A percentile compares a stretch with the other conserved stretches of the same genome.
Conservation (phyloP, 495 filamentous ascomycete species). For the Daldinia decipiens region DNA sequence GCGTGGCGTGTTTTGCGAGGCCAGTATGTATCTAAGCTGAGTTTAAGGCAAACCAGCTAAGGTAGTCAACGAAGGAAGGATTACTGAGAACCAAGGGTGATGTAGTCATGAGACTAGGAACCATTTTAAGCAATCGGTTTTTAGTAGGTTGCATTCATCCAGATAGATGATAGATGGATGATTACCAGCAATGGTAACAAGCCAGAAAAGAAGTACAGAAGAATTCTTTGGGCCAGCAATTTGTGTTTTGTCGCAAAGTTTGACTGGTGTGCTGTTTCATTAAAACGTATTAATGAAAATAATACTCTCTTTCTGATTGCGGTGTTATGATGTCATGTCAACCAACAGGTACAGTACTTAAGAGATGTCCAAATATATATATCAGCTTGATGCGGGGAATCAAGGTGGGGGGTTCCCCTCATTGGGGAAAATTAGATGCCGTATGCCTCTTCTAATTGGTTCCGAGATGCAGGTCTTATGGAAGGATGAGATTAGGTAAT, state of each 20-base stretch:
- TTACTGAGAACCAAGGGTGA: background rate
- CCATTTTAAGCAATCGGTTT: slow-evolving; percentile 4
- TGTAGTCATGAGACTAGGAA: slow-evolving; percentile 4
- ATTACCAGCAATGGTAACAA: slow-evolving; percentile 27
- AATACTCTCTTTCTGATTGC: background rate
- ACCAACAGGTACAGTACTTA: too few relatives aligned
- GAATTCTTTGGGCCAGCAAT: background rate
- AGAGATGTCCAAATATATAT: slow-evolving; percentile 15
- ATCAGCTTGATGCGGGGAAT: slow-evolving; percentile 27
- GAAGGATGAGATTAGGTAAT: background rate
- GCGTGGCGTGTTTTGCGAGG: slow-evolving; percentile 4
- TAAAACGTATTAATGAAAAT: background rate
- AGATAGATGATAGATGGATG: slow-evolving; percentile 17
- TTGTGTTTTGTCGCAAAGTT: background rate
- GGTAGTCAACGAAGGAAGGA: background rate
- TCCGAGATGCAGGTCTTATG: too few relatives aligned
- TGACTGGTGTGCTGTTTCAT: too few relatives aligned
- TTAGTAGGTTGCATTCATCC: slow-evolving; percentile 15
- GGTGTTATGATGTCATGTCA: slow-evolving; percentile 36
- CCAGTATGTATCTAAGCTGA: slow-evolving; percentile 14
- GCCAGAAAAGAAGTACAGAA: slow-evolving; percentile 3
- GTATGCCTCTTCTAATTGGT: too few relatives aligned
- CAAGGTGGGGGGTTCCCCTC: slow-evolving; percentile 9
- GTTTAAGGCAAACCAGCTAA: slow-evolving; percentile 1
- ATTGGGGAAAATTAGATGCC: background rate